These are phyloP conservation scores for Westerdykella sp. DNA, from an alignment of 2,329 filamentous ascomycete genomes.

Conservation along the genomic window DNA sequence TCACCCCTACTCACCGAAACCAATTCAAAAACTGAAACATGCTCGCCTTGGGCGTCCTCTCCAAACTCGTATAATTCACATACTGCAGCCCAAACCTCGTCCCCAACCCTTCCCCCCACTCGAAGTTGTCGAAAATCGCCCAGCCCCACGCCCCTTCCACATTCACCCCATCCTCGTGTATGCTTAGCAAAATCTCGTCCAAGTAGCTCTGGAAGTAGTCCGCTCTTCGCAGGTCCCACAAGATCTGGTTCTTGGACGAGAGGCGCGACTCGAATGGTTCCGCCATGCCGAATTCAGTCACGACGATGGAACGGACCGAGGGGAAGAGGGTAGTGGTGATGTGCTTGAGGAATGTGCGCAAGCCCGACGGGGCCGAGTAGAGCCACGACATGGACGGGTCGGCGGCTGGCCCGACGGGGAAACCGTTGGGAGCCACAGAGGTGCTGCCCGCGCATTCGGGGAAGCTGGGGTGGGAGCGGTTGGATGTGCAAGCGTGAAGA, in stretches of 20 bases:
- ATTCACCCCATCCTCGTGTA: constrained; percentile 36
- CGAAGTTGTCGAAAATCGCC: constrained; percentile 41
- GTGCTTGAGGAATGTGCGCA: constrained; percentile 39
- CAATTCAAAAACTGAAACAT: constrained; percentile 41
- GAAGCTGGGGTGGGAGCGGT: constrained; percentile 36
- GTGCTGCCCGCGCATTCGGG: constrained; percentile 39
- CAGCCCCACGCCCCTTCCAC: constrained; percentile 41
- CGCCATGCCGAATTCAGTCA: constrained; percentile 39
- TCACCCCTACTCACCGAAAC: constrained; percentile 24
- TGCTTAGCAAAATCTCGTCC: constrained; percentile 37
- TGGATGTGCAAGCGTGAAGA: constrained; percentile 37
- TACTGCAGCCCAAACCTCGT: constrained; percentile 41
- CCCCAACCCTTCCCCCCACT: constrained; percentile 35
- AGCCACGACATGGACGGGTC: constrained; percentile 41
- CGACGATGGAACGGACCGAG: constrained; percentile 36
- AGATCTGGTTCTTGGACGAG: constrained; percentile 23
- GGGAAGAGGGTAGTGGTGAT: constrained; percentile 43
- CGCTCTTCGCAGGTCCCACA: constrained; percentile 39
- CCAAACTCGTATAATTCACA: constrained; percentile 38
- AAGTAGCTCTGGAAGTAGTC: constrained; percentile 41
- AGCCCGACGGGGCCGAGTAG: constrained; percentile 35
- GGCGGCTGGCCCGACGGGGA: constrained; percentile 41
- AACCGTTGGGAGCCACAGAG: constrained; percentile 35
- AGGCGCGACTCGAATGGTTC: constrained; percentile 38
- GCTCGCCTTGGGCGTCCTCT: constrained; percentile 39